phyloP scores from a whole-genome alignment of 192 early-diverging fungal species.

The Gamsiella multidivaricata region DNA sequence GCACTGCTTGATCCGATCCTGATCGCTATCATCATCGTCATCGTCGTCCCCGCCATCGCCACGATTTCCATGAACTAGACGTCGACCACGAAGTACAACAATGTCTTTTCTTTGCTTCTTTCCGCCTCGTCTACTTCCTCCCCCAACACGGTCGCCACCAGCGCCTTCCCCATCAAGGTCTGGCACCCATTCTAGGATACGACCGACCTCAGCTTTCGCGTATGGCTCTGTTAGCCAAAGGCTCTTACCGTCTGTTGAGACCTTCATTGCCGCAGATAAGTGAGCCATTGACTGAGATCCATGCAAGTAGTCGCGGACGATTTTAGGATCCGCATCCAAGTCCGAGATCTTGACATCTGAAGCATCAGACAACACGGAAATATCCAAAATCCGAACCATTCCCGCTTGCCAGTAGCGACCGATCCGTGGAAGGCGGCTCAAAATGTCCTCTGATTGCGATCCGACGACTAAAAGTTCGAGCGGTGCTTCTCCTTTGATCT shows the following conservation, averaged over 20 bases:
- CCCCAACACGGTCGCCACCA: background rate
- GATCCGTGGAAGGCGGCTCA: conserved; percentile 10
- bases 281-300: conserved; percentile 49
- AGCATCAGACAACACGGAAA: conserved; percentile 5
- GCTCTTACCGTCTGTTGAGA: conserved; percentile 33
- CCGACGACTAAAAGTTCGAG: conserved; percentile 34
- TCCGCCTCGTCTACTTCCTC: background rate
- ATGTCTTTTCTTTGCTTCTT: background rate
- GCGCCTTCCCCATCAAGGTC: background rate
- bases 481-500: background rate
- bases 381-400: conserved; percentile 33
- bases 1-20: conserved; percentile 28
- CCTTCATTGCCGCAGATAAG: conserved; percentile 44
- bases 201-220: conserved; percentile 22
- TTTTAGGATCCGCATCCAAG: conserved; percentile 7
- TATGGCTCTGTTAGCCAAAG: conserved; percentile 47
- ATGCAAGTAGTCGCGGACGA: conserved; percentile 27
- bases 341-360: conserved; percentile 20
- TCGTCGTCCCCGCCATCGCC: background rate
- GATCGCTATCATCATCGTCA: conserved; percentile 13
- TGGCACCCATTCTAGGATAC: conserved; percentile 41
- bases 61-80: conserved; percentile 1
- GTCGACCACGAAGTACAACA: conserved; percentile 8
- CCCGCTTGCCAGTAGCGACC: conserved; percentile 50
- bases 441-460: conserved; percentile 42